Evolutionary conservation across 2,329 filamentous ascomycete genomes (phyloP).

Genomic region (Colletotrichum sp.): DNA sequence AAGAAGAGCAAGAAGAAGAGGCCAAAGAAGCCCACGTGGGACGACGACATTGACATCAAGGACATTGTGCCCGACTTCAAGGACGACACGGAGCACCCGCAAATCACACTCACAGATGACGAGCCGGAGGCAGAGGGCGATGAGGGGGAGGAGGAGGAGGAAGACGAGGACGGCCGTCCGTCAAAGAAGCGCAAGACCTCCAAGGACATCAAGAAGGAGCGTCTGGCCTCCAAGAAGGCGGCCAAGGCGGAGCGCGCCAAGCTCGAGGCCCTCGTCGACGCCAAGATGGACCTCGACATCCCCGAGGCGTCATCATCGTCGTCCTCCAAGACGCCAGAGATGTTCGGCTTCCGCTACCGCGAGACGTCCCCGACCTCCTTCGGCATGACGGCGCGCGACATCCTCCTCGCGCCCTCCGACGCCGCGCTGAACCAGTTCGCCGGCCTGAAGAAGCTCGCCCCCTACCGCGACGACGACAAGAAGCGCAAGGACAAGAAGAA

Average conservation of each 20-base stretch:
- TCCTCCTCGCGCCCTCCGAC: slow-evolving; percentile 87
- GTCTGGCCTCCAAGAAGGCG: slow-evolving; percentile 66
- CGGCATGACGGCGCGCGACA: slow-evolving; percentile 87
- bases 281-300: slow-evolving; percentile 76
- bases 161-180: slow-evolving; percentile 46
- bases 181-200: slow-evolving; percentile 65
- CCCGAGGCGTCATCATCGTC: slow-evolving; percentile 48
- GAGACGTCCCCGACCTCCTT: slow-evolving; percentile 91
- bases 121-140: slow-evolving; percentile 38
- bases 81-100: slow-evolving; percentile 61
- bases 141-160: slow-evolving; percentile 37
- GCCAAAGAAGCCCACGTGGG: slow-evolving; percentile 86
- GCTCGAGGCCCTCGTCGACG: slow-evolving; percentile 86
- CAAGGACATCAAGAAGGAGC: slow-evolving; percentile 65
- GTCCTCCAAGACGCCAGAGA: slow-evolving; percentile 42
- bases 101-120: slow-evolving; percentile 61
- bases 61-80: slow-evolving; percentile 89
- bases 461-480: slow-evolving; percentile 87
- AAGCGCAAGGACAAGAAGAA: slow-evolving; percentile 88
- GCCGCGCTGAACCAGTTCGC: slow-evolving; percentile 86
- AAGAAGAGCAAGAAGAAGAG: slow-evolving; percentile 70
- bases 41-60: slow-evolving; percentile 97
- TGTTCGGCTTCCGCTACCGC: slow-evolving; percentile 79
- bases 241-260: slow-evolving; percentile 82
- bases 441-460: slow-evolving; percentile 91